Conservation (phyloP, 208 protist species). For the Crithidia fasciculata region DNA sequence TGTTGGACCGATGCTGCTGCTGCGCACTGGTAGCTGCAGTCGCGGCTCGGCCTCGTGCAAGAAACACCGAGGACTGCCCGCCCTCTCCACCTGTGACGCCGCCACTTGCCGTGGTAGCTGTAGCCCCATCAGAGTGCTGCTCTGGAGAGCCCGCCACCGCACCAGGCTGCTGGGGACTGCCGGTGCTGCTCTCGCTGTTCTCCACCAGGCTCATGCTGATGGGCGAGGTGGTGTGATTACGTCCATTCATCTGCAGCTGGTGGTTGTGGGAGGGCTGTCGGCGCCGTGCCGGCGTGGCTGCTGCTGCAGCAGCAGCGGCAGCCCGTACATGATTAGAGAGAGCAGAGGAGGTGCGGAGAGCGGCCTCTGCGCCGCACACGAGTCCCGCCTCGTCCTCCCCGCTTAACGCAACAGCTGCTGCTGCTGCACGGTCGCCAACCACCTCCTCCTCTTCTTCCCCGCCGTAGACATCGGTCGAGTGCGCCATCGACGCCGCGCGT, state of each 20-base stretch:
- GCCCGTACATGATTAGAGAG: background rate
- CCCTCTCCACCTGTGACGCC: too few relatives aligned
- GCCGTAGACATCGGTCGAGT: background rate
- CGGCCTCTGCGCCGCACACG: background rate
- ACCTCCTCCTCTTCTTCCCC: background rate
- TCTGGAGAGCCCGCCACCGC: background rate
- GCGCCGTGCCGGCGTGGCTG: conserved; percentile 4
- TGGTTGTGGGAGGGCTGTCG: background rate
- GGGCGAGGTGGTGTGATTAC: conserved; percentile 16
- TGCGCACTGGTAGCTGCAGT: background rate
- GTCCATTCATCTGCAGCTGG: background rate
- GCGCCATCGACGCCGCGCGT: background rate
- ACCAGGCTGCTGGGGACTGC: conserved; percentile 22
- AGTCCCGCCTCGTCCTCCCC: background rate
- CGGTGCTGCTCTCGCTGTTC: conserved; percentile 22
- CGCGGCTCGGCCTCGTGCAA: too few relatives aligned
- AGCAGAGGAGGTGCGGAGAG: background rate
- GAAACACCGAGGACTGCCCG: too few relatives aligned
- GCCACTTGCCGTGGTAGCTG: background rate
- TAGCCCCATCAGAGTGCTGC: background rate
- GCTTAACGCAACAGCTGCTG: too few relatives aligned
- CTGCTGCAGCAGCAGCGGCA: background rate
- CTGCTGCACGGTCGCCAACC: background rate
- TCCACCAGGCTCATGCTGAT: conserved; percentile 23
- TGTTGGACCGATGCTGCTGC: background rate